Percentiles rank a stretch among this genome's conserved stretches.
These are phyloP conservation scores for Dianthus caryophyllus DNA, from an alignment of 148 eudicot species.

Conservation along the genomic window DNA sequence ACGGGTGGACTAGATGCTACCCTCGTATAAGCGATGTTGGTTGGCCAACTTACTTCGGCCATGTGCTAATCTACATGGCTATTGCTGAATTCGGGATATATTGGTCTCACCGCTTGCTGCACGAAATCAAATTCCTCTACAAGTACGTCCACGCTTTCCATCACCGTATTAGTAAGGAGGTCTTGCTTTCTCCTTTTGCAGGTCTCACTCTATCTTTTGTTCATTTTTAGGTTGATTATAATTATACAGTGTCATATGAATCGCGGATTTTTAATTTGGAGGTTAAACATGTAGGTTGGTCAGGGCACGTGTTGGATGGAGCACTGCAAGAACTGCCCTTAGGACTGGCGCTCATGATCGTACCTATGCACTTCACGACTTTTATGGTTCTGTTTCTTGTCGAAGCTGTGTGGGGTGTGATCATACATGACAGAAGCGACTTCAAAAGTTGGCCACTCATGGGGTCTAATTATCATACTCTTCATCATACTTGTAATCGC, in stretches of 20 bases:
- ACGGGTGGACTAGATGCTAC: too few relatives aligned
- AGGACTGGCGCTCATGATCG: neutral
- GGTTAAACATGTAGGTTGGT: neutral
- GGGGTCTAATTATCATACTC: neutral
- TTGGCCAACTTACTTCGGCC: too few relatives aligned
- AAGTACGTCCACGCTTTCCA: neutral
- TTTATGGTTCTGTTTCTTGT: neutral
- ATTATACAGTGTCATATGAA: too few relatives aligned
- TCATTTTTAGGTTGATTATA: too few relatives aligned
- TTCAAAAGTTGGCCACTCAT: neutral
- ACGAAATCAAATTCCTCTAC: neutral
- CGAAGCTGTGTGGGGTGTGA: neutral
- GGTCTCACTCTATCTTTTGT: neutral
- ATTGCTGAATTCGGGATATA: neutral
- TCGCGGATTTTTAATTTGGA: too few relatives aligned
- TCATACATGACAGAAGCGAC: neutral
- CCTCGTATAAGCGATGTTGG: too few relatives aligned
- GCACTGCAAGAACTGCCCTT: neutral
- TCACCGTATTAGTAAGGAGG: neutral
- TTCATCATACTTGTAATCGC: neutral
- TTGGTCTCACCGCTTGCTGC: constrained; percentile 3
- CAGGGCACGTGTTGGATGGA: constrained; percentile 3
- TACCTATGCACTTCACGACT: constrained; percentile 1
- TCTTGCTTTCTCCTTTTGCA: neutral
- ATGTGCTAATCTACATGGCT: neutral